Evolutionary conservation across 2,329 filamentous ascomycete species (phyloP), one percentile per base, ranked within the genome.

Genomic region (Neonectria ditissima): DNA sequence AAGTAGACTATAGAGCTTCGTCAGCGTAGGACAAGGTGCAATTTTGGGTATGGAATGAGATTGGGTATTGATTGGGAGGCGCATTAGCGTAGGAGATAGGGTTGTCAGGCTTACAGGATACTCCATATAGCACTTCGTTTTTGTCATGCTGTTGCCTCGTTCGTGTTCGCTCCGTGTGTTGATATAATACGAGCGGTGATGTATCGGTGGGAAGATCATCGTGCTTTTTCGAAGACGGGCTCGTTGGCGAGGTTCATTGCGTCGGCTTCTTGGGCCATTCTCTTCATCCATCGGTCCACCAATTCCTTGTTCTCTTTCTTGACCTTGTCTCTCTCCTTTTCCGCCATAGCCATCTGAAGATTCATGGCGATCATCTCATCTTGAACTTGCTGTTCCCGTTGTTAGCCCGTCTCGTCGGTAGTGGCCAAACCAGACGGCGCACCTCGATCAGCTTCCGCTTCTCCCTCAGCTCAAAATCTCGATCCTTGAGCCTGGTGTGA

Each of bases 361-460:
- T 94, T 94, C 50, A 97, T 81, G 1, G 93, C 91, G 54, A 97
- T 90, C 79, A 97, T 90, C 78, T 99, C 96, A 79, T 97, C 94
- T 80, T 98, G 95, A 56, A 97, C 90, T 73, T 95, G 87, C 86
- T 91, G 72, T 47, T 13, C 14, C 28, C 6, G 50, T 7, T 44
- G 61, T 77, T 53, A 71, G 66, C 47, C 9, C 5, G 26, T 11
- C 10, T 13, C 39, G 30, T 20, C 16, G 2, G 14, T 3, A 41
- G 53, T 18, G 60, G 11, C 34, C 43, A 34, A 24, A 37, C 22
- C 22, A 30, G 26, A 51, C n/a, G 43, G 53, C 68, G 59, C 72
- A 91, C 89, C 82, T 94, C 91, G 2, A 97, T 86, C 68, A 97
- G 81, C 76, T 94, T 93, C 32, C 89, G 89, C 82, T 97, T 97